Conservation (phyloP, 805 yeast genomes). For the Yarrowia hollandica region DNA sequence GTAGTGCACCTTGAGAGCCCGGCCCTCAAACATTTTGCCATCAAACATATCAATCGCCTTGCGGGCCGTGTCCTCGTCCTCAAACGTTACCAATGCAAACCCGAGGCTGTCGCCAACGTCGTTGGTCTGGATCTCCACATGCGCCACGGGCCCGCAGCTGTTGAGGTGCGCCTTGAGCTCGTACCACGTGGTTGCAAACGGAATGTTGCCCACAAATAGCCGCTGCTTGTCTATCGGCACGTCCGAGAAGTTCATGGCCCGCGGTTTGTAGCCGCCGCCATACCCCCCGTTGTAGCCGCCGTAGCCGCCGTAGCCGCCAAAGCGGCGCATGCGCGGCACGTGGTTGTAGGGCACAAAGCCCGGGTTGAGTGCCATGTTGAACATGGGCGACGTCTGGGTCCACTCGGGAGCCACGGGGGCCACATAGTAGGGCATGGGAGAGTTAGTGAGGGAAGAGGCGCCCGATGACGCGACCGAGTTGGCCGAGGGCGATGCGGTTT, state of each 20-base stretch:
- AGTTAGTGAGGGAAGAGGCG: conserved; percentile 37
- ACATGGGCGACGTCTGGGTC: conserved; percentile 18
- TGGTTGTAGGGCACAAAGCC: conserved; percentile 6
- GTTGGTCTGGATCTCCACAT: conserved; percentile 46
- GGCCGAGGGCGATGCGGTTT: conserved; percentile 30
- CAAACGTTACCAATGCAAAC: conserved; percentile 62
- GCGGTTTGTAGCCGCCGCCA: conserved; percentile 23
- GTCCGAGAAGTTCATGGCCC: conserved; percentile 23
- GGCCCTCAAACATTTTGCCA: conserved; percentile 56
- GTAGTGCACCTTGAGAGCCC: conserved; percentile 59
- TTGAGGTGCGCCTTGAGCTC: conserved; percentile 39
- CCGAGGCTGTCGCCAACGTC: conserved; percentile 52
- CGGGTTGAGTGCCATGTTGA: conserved; percentile 5
- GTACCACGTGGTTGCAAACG: conserved; percentile 40
- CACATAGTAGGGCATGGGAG: conserved; percentile 16
- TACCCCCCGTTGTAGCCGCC: conserved; percentile 4
- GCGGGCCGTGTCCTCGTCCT: conserved; percentile 49
- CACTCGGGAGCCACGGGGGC: conserved; percentile 23
- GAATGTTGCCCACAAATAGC: conserved; percentile 42
- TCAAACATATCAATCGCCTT: conserved; percentile 53
- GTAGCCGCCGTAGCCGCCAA: conserved; percentile 17
- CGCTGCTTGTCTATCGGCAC: conserved; percentile 37
- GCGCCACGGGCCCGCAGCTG: conserved; percentile 36
- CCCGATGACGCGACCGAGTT: conserved; percentile 30
- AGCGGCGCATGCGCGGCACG: conserved; percentile 24